Conservation (phyloP, 164 flowering plant species). For the Taxillus chinensis region DNA sequence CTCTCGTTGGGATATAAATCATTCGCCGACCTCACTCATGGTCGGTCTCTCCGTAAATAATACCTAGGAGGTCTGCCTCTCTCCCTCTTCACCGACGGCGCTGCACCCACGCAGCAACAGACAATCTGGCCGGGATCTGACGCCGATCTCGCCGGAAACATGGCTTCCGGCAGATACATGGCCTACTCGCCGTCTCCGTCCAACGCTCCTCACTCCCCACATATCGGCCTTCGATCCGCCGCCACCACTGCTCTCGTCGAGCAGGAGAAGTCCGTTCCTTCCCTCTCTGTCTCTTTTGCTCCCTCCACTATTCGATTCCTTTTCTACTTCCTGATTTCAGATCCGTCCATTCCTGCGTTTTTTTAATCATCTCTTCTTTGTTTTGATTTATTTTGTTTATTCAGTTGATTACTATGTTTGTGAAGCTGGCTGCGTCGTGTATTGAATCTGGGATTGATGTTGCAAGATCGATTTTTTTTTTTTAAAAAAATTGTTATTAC, state of each 20-base stretch:
- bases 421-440: too few relatives aligned
- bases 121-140: slow-evolving; percentile 24
- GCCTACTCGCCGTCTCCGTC: slow-evolving; percentile 91
- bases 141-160: slow-evolving; percentile 18
- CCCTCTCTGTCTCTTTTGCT: not conserved
- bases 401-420: too few relatives aligned
- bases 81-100: slow-evolving; percentile 24
- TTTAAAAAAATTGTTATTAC: too few relatives aligned
- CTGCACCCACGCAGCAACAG: not conserved
- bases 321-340: not conserved
- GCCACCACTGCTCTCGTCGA: slow-evolving; percentile 52
- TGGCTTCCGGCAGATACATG: slow-evolving; percentile 84
- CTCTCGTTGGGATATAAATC: not conserved
- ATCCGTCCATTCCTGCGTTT: not conserved
- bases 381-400: too few relatives aligned
- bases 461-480: too few relatives aligned
- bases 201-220: slow-evolving; percentile 77
- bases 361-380: too few relatives aligned
- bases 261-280: slow-evolving; percentile 64
- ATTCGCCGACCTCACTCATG: not conserved
- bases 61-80: not conserved
- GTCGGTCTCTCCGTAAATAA: not conserved
- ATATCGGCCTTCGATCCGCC: slow-evolving; percentile 63
- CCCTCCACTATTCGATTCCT: too few relatives aligned
- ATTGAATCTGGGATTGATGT: too few relatives aligned